phyloP scores from a whole-genome alignment of 495 filamentous ascomycete species.

The Corynascus novoguineensis region DNA sequence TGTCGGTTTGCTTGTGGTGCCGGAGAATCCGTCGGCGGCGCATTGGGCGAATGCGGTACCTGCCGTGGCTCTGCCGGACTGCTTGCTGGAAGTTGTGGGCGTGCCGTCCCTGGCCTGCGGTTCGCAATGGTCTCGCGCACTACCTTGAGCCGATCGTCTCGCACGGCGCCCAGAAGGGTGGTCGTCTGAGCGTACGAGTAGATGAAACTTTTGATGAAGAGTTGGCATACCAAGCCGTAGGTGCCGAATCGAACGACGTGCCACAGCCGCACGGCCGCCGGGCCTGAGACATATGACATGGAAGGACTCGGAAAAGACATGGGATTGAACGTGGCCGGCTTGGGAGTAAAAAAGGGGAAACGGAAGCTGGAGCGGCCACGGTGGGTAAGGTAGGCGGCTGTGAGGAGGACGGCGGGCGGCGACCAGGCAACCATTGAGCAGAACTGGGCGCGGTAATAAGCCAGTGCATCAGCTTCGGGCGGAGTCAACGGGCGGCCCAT shows the following conservation, averaged over 20 bases:
- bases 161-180: background rate
- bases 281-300: constrained; percentile 6
- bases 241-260: constrained; percentile 13
- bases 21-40: background rate
- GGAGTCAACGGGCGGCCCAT: constrained; percentile 5
- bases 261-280: constrained; percentile 12
- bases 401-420: constrained; percentile 7
- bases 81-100: background rate
- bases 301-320: constrained; percentile 10
- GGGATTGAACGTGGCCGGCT: constrained; percentile 14
- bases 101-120: no score
- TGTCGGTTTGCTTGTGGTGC: background rate
- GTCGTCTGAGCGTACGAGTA: background rate
- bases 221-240: constrained; percentile 6
- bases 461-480: constrained; percentile 16
- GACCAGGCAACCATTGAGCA: constrained; percentile 5
- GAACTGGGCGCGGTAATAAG: constrained; percentile 7
- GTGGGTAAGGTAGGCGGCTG: constrained; percentile 4
- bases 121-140: background rate
- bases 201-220: background rate
- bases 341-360: constrained; percentile 25
- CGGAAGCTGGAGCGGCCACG: constrained; percentile 19
- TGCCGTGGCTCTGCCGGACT: constrained; percentile 8
- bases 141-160: constrained; percentile 16
- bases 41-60: background rate